Conservation (phyloP, 1,139 yeast species). For the Debaryomyces sp. region DNA sequence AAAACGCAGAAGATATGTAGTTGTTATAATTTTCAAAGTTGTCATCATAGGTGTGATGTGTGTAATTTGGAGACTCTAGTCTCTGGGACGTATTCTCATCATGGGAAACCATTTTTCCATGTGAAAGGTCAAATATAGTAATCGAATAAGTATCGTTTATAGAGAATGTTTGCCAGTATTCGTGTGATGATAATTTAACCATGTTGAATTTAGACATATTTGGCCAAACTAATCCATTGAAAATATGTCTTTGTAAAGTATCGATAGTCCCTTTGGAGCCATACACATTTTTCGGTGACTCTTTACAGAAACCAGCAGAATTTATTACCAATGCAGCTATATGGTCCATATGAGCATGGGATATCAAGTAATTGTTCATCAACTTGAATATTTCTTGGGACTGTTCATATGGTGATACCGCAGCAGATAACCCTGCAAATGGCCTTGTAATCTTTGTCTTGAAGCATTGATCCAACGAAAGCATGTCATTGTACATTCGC, state of each 20-base stretch:
- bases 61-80: conserved; percentile 12
- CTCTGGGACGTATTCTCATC: conserved; percentile 23
- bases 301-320: conserved; percentile 55
- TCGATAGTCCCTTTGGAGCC: conserved; percentile 58
- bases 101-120: conserved; percentile 30
- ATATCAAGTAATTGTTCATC: conserved; percentile 55
- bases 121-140: conserved; percentile 40
- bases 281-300: conserved; percentile 43
- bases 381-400: conserved; percentile 36
- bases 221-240: conserved; percentile 86
- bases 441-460: conserved; percentile 30
- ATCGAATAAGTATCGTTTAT: conserved; percentile 19
- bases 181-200: conserved; percentile 23
- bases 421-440: conserved; percentile 22
- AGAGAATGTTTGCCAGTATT: conserved; percentile 17
- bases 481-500: conserved; percentile 30
- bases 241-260: conserved; percentile 57
- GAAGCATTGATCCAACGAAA: conserved; percentile 21
- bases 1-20: conserved; percentile 46
- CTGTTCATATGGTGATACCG: conserved; percentile 20
- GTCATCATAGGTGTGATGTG: conserved; percentile 33
- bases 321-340: conserved; percentile 69
- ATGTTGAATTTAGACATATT: conserved; percentile 49
- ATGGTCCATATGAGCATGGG: conserved; percentile 90
- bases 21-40: not conserved